Conservation (phyloP, 2,329 filamentous ascomycete genomes). For the Colletotrichum sp. region DNA sequence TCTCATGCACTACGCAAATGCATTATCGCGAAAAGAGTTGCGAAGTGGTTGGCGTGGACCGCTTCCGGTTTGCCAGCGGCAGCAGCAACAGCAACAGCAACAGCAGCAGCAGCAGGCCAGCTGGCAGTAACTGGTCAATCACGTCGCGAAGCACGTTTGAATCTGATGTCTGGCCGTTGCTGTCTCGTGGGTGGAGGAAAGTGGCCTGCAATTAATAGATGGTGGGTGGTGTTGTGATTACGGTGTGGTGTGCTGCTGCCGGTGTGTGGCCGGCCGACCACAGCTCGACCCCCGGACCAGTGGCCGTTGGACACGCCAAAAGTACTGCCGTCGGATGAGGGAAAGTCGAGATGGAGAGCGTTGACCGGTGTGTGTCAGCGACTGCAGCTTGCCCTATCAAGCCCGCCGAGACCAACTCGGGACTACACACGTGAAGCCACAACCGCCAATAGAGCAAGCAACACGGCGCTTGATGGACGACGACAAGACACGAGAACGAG, state of each 20-base stretch:
- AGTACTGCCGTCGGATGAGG: not conserved
- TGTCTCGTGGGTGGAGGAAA: not conserved
- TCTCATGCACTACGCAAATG: slow-evolving; percentile 17
- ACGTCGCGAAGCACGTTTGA: slow-evolving; percentile 5
- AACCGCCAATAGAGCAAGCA: slow-evolving; percentile 6
- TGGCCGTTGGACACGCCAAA: slow-evolving; percentile 8
- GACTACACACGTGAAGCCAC: not conserved
- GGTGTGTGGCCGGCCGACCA: not conserved
- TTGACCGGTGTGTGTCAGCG: slow-evolving; percentile 6
- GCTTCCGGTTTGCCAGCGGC: not conserved
- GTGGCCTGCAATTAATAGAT: not conserved
- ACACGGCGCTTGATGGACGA: not conserved
- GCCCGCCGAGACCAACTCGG: not conserved
- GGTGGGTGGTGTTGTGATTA: not conserved
- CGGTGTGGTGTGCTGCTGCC: not conserved
- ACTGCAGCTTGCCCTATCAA: not conserved
- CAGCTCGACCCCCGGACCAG: not conserved
- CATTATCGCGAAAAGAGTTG: slow-evolving; percentile 1
- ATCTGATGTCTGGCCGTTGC: not conserved
- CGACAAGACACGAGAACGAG: not conserved
- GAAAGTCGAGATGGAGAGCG: not conserved
- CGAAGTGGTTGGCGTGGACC: slow-evolving; percentile 17
- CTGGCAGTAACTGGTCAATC: not conserved
- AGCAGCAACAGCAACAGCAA: not conserved
- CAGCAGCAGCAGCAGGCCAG: not conserved